phyloP scores from a whole-genome alignment of 805 yeast genomes.

The Wickerhamia fluorescens region DNA sequence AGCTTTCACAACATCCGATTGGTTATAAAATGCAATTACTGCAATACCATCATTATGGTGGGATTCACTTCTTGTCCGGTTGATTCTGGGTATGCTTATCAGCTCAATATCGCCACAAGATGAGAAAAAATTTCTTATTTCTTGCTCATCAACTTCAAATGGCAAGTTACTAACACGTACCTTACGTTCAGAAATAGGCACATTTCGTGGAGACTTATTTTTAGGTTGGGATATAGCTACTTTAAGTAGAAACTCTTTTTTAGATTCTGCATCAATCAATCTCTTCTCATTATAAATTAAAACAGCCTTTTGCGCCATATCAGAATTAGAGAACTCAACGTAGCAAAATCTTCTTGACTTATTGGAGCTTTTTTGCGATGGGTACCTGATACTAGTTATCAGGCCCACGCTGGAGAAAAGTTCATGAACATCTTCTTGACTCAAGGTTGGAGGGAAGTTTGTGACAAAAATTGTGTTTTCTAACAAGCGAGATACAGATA shows the following conservation, averaged over 20 bases:
- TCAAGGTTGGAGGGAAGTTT: conserved; percentile 57
- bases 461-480: conserved; percentile 63
- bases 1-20: conserved; percentile 43
- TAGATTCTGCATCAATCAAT: conserved; percentile 19
- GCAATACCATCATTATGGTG: conserved; percentile 56
- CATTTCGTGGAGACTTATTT: conserved; percentile 8
- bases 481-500: conserved; percentile 39
- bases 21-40: conserved; percentile 44
- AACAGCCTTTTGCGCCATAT: conserved; percentile 41
- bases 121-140: conserved; percentile 35
- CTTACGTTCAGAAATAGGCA: conserved; percentile 48
- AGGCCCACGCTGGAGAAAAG: conserved; percentile 37
- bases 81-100: conserved; percentile 37
- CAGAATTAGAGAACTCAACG: conserved; percentile 43
- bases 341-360: conserved; percentile 66
- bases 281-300: conserved; percentile 30
- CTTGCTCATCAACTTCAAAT: conserved; percentile 32
- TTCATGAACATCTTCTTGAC: conserved; percentile 28
- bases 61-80: conserved; percentile 20
- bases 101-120: conserved; percentile 48
- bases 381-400: conserved; percentile 51
- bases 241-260: conserved; percentile 30
- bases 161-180: conserved; percentile 49
- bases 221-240: conserved; percentile 60
- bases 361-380: conserved; percentile 46